Conservation (phyloP, 176 grass and related monocot genomes). For the Eragrostis nindensis region DNA sequence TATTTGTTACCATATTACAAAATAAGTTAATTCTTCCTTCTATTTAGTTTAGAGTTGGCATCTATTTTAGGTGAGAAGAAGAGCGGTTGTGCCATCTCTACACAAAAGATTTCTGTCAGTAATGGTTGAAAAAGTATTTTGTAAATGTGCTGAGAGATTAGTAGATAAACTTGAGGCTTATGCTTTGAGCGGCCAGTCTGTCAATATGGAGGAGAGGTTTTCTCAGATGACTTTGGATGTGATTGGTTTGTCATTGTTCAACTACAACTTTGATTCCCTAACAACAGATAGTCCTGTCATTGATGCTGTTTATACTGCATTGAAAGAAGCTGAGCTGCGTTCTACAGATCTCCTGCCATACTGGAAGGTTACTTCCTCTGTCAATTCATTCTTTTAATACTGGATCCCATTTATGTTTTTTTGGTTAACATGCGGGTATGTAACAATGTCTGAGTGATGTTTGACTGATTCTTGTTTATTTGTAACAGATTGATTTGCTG, state of each 20-base stretch:
- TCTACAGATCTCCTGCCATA: slow-evolving; percentile 95
- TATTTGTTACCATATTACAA: not conserved
- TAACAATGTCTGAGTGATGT: slow-evolving; percentile 2
- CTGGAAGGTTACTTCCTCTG: slow-evolving; percentile 69
- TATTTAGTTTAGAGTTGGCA: slow-evolving; percentile 24
- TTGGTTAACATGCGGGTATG: not conserved
- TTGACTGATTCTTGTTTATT: slow-evolving; percentile 35
- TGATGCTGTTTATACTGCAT: slow-evolving; percentile 90
- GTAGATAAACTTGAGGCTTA: slow-evolving; percentile 78
- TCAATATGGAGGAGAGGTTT: slow-evolving; percentile 96
- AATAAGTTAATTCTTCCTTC: slow-evolving; percentile 24
- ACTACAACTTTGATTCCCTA: slow-evolving; percentile 98
- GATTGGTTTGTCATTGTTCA: slow-evolving; percentile 96
- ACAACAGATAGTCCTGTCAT: slow-evolving; percentile 93
- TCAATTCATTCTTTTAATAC: slow-evolving; percentile 11
- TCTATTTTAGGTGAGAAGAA: slow-evolving; percentile 69
- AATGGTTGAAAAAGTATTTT: slow-evolving; percentile 94
- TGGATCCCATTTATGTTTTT: not conserved
- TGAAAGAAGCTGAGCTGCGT: slow-evolving; percentile 92
- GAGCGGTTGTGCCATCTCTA: slow-evolving; percentile 88
- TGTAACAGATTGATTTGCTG: slow-evolving; percentile 65
- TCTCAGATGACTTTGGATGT: slow-evolving; percentile 95
- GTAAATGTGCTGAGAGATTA: slow-evolving; percentile 89
- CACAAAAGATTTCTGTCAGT: slow-evolving; percentile 87
- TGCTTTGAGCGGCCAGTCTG: slow-evolving; percentile 64